Evolutionary conservation across 768 basidiomycete species (phyloP), one percentile per base, ranked within the genome.

Genomic region (Austroboletus eburneus): DNA sequence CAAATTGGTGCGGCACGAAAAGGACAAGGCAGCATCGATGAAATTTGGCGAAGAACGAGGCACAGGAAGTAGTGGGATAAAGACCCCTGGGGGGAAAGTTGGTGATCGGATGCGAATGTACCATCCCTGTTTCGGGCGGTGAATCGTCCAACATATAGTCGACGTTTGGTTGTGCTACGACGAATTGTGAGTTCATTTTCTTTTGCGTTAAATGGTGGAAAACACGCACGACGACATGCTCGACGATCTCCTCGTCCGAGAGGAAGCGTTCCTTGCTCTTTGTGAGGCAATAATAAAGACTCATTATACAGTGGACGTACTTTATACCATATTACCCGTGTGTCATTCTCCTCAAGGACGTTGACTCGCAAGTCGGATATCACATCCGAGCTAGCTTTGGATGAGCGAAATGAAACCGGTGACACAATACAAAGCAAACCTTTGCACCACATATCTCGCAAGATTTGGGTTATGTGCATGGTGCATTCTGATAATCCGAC

Each of bases 121-220:
- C 89, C 89, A 91, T 37, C 89, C 89, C 23, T 84, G 79, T 47
- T 81, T 79, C 1, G 89, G 89, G 5, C 81, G 78, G 61, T 90
- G 89, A 22, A 90, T 79, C 9, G 78, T 78, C 89, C 89, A 91
- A 45, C 77, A 74, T 2, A 87, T 62, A 0, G 75, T 74, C 20
- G 76, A 79, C 4, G 77, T 81, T n/a, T 78, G 73, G 33, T 84
- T 85, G 47, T 90, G 84, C 85, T 85, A 49, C 4, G 27, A 25
- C 17, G 10, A 17, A 16, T 1, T 34, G 48, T 42, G 36, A 43
- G 35, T 18, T 45, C 27, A 18, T 3, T 34, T 21, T 41, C 3
- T 13, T 4, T 34, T 25, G 27, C 14, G 12, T 5, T 21, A 13
- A 17, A 34, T 25, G 18, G n/a, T 9, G 21, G 12, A 17, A 16